These are phyloP conservation scores for Drosera spatulata DNA, from an alignment of 179 eudicot species.

Conservation along the genomic window DNA sequence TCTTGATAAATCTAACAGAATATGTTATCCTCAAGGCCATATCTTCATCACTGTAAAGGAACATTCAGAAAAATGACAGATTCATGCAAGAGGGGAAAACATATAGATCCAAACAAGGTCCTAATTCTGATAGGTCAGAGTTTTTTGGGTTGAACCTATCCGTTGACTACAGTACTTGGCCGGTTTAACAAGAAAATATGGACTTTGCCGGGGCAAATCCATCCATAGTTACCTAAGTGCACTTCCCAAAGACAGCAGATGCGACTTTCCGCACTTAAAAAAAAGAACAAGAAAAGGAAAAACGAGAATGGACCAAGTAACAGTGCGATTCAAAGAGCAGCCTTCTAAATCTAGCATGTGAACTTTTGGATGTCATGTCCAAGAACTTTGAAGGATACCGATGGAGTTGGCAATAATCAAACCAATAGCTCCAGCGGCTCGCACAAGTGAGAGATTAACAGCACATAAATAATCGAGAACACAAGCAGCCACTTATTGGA, in stretches of 20 bases:
- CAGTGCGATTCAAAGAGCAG: background rate
- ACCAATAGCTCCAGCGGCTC: constrained; percentile 85
- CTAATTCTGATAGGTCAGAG: background rate
- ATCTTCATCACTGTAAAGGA: constrained; percentile 57
- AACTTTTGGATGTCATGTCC: background rate
- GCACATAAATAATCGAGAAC: constrained; percentile 67
- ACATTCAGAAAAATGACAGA: background rate
- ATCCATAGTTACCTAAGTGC: no score
- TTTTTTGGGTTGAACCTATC: no score
- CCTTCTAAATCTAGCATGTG: background rate
- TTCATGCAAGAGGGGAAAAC: background rate
- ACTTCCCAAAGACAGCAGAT: no score
- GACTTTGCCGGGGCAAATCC: no score
- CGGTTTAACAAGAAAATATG: no score
- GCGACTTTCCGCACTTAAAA: no score
- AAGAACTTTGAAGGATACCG: constrained; percentile 60
- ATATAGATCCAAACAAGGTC: background rate
- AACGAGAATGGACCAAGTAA: background rate
- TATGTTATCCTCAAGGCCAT: constrained; percentile 79
- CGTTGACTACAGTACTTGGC: background rate
- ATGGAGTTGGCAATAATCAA: constrained; percentile 78
- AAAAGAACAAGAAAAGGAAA: no score
- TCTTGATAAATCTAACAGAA: constrained; percentile 75
- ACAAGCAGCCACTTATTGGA: constrained; percentile 74
- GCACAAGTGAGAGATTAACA: constrained; percentile 66